These are phyloP conservation scores for Allomyces macrogynus DNA, from an alignment of 192 early-diverging fungal genomes.

Conservation along the genomic window DNA sequence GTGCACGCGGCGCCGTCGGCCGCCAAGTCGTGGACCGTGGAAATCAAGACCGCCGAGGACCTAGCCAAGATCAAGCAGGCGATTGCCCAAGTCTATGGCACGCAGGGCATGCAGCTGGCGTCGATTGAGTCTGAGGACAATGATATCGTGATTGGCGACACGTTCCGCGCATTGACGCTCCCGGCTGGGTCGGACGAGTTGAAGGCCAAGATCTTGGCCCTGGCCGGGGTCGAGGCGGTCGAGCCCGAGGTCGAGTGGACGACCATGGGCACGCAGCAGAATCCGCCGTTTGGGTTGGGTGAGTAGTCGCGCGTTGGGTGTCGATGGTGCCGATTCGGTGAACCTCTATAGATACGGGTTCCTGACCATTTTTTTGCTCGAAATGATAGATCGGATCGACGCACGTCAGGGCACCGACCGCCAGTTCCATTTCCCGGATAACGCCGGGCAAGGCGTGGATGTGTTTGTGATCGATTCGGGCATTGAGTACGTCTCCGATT, in stretches of 20 bases:
- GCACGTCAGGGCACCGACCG: constrained; percentile 21
- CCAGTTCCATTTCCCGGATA: constrained; percentile 48
- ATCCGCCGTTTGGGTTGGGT: background rate
- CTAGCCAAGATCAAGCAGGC: too few relatives aligned
- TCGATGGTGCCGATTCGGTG: background rate
- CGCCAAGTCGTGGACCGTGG: too few relatives aligned
- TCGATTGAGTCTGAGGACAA: background rate
- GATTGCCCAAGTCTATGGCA: too few relatives aligned
- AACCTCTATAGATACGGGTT: background rate
- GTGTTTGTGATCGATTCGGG: constrained; percentile 97
- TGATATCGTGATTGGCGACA: background rate
- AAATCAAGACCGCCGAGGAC: too few relatives aligned
- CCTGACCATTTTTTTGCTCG: too few relatives aligned
- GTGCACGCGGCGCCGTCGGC: too few relatives aligned
- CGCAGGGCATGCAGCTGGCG: too few relatives aligned
- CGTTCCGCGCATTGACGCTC: background rate
- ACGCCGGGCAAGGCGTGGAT: constrained; percentile 62
- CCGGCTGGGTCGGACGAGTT: background rate
- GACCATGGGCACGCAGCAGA: background rate
- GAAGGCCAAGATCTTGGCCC: background rate
- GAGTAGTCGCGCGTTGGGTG: background rate
- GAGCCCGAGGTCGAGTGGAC: background rate
- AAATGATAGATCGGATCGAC: background rate
- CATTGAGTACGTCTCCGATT: constrained; percentile 18
- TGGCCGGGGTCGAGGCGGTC: background rate